Conservation (phyloP, 2,329 filamentous ascomycete genomes). For the Sporothrix globosa region DNA sequence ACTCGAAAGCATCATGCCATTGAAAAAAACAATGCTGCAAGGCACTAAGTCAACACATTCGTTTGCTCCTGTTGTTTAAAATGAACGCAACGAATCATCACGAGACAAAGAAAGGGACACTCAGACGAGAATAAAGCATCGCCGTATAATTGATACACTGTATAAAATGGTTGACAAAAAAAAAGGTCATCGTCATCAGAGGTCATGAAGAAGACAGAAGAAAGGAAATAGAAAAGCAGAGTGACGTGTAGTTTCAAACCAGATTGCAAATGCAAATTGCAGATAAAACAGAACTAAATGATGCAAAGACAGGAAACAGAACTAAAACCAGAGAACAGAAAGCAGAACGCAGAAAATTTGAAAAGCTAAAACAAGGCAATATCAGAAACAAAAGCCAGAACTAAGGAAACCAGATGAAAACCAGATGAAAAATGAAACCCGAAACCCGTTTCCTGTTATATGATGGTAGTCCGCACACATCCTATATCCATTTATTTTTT, state of each 20-base stretch:
- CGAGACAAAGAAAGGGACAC: not conserved
- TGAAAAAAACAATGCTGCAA: no score
- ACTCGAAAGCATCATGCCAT: not conserved
- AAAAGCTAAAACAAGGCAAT: not conserved
- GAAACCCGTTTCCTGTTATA: constrained; percentile 7
- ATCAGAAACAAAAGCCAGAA: not conserved
- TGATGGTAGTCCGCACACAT: constrained; percentile 13
- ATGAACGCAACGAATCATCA: not conserved
- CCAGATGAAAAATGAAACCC: not conserved
- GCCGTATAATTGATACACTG: constrained; percentile 1
- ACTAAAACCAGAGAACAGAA: constrained; percentile 11
- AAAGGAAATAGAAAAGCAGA: constrained; percentile 23
- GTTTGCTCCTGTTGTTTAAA: not conserved
- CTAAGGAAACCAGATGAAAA: not conserved
- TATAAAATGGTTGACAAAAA: constrained; percentile 4
- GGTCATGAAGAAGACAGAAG: constrained; percentile 26
- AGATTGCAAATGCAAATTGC: not conserved
- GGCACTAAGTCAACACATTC: no score
- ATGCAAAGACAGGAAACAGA: not conserved
- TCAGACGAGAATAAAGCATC: not conserved
- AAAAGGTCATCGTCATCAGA: constrained; percentile 26
- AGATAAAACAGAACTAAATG: not conserved
- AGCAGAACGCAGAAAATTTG: not conserved
- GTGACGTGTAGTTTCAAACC: not conserved
- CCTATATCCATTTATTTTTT: not conserved